Evolutionary conservation across 2,329 filamentous ascomycete species (phyloP), one percentile per base, ranked within the genome.

Genomic region (Byssoonygena ceratinophila): DNA sequence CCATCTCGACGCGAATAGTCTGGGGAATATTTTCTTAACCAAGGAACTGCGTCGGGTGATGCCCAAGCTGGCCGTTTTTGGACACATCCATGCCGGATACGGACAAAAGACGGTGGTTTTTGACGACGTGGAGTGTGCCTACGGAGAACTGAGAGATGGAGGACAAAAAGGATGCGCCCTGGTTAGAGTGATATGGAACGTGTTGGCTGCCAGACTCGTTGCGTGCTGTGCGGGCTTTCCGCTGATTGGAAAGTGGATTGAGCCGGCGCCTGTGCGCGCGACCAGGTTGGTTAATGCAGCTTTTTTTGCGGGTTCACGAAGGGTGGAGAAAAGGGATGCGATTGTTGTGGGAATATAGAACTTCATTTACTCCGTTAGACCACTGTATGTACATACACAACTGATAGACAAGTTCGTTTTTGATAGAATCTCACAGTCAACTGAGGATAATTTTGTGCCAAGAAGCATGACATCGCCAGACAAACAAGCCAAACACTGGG

Each of bases 61-160:
- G 36, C 62, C 62, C 9, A 54, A 41, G 11, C 54, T 63, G 39
- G 54, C 59, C 25, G 57, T 63, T n/a, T 63, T 61, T 49, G 59
- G 59, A 6, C 59, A 63, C 54, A 58, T 63, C 23, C 62, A 62
- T 51, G 55, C 46, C 11, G 58, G 58, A 14, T 61, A 56, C 50
- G 54, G 46, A 22, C 18, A 49, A 14, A 34, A 56, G 20, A 47
- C 52, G 29, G 54, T 54, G 11, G 46, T 54, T 5, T 43, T 55
- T 55, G 46, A 55, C 25, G 16, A 37, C 3, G 46, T 52, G 20
- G 40, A 46, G 39, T 3, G 37, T 18, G 18, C 37, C 9, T 46
- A 55, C 29, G 31, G 43, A 11, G 50, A 41, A 29, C 20, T 55
- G 31, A 37, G 57, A 39, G 31, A 27, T n/a, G 20, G 45, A 12